These are phyloP conservation scores for Eragrostis nindensis DNA, from an alignment of 176 grass and related monocot species.

Conservation along the genomic window DNA sequence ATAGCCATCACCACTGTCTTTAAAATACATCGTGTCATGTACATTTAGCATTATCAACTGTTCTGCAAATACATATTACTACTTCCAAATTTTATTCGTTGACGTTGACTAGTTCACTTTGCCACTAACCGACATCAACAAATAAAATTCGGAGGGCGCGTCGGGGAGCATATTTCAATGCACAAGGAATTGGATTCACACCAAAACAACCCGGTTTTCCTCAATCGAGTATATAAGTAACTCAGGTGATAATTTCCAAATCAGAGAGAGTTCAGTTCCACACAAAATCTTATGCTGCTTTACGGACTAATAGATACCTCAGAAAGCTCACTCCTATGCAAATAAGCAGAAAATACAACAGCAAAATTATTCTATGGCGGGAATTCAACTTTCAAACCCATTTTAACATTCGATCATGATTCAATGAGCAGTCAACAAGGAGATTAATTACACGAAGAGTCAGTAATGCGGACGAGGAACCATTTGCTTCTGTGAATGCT, in stretches of 20 bases:
- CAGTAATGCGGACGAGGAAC: background rate
- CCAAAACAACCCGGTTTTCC: too few relatives aligned
- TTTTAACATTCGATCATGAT: background rate
- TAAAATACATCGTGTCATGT: background rate
- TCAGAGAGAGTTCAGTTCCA: too few relatives aligned
- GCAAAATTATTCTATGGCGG: background rate
- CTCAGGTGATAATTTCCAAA: too few relatives aligned
- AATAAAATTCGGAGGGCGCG: too few relatives aligned
- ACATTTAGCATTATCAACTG: background rate
- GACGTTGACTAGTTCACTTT: too few relatives aligned
- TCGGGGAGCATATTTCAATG: too few relatives aligned
- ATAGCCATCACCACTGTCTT: background rate
- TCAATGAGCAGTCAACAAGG: background rate
- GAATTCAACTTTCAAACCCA: background rate
- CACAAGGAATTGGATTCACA: background rate
- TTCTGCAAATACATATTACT: background rate
- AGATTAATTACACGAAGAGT: constrained; percentile 9
- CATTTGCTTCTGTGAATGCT: background rate
- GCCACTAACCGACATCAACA: background rate
- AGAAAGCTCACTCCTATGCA: background rate
- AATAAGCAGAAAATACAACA: background rate
- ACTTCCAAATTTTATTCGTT: too few relatives aligned
- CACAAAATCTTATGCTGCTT: too few relatives aligned
- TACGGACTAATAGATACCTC: background rate
- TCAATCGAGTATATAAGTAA: background rate